A percentile compares a stretch with the other conserved stretches of the same genome.
phyloP scores from a whole-genome alignment of 2,329 filamentous ascomycete species.

The Emmonsia crescens region DNA sequence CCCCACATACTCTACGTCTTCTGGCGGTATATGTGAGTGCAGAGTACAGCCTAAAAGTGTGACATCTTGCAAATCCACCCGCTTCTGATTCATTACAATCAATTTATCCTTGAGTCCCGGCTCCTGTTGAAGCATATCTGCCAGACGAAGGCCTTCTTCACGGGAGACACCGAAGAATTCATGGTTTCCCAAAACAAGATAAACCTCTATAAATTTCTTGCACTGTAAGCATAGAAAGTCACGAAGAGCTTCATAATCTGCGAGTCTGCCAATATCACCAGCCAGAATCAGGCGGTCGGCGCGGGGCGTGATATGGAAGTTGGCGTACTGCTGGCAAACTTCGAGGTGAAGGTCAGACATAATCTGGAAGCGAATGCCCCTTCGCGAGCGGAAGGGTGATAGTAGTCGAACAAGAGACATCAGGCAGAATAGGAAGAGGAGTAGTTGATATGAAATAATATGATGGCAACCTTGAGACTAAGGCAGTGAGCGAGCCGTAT shows the following conservation, averaged over 20 bases:
- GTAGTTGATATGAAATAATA: no score
- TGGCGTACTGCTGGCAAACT: constrained; percentile 16
- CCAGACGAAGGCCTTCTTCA: constrained; percentile 13
- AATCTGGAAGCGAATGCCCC: constrained; percentile 14
- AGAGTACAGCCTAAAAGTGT: constrained; percentile 47
- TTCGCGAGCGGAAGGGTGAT: not conserved
- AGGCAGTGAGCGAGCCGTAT: no score
- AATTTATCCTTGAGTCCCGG: constrained; percentile 11
- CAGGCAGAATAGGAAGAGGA: not conserved
- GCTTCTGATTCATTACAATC: constrained; percentile 15
- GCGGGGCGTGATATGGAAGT: constrained; percentile 14
- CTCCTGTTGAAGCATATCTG: constrained; percentile 14
- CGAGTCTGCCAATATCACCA: constrained; percentile 26
- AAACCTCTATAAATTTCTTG: constrained; percentile 19
- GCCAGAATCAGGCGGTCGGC: constrained; percentile 18
- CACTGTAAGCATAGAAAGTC: constrained; percentile 19
- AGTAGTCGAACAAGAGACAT: constrained; percentile 17
- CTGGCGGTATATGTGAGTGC: constrained; percentile 40
- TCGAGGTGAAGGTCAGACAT: constrained; percentile 22
- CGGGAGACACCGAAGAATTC: constrained; percentile 27
- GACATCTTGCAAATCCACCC: constrained; percentile 20
- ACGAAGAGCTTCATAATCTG: constrained; percentile 15
- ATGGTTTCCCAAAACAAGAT: constrained; percentile 28
- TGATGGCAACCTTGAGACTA: no score
- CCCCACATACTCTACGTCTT: constrained; percentile 29